These are phyloP conservation scores for Penicillium taxi DNA, from an alignment of 495 filamentous ascomycete species.

Conservation along the genomic window DNA sequence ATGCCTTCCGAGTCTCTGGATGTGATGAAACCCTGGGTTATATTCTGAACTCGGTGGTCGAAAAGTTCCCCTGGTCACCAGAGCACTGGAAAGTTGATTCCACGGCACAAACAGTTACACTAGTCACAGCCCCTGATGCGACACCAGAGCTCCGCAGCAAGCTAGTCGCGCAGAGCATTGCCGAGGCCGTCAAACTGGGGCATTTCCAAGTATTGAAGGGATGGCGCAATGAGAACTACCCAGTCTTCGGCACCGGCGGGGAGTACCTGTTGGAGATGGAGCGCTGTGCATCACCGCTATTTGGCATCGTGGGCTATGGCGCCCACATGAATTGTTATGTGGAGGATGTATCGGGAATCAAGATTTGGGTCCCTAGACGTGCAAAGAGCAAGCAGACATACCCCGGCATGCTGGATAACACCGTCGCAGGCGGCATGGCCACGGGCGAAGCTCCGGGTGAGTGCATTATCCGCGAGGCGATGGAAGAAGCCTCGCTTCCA, in stretches of 20 bases:
- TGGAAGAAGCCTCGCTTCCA: conserved; percentile 83
- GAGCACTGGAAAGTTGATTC: conserved; percentile 47
- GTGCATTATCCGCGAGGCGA: conserved; percentile 74
- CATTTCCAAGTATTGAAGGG: conserved; percentile 67
- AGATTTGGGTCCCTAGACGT: conserved; percentile 78
- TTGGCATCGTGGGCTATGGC: conserved; percentile 82
- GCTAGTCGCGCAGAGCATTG: conserved; percentile 50
- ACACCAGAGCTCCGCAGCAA: conserved; percentile 51
- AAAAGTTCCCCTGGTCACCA: conserved; percentile 47
- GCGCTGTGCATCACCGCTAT: conserved; percentile 66
- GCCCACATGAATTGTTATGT: conserved; percentile 82
- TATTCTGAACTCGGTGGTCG: conserved; percentile 49
- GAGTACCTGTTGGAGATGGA: conserved; percentile 71
- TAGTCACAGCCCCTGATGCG: conserved; percentile 26
- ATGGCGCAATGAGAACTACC: conserved; percentile 86
- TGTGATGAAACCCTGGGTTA: conserved; percentile 53
- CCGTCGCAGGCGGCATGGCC: conserved; percentile 83
- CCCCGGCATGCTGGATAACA: conserved; percentile 84
- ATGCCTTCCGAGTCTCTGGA: conserved; percentile 46
- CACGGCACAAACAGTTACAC: conserved; percentile 38
- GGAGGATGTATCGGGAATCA: conserved; percentile 50
- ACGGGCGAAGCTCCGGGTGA: conserved; percentile 69
- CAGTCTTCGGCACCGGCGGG: conserved; percentile 59
- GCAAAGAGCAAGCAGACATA: conserved; percentile 75
- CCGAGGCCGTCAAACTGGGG: conserved; percentile 53